Conservation (phyloP, 2,329 filamentous ascomycete genomes). For the Trichophyton mentagrophytes region DNA sequence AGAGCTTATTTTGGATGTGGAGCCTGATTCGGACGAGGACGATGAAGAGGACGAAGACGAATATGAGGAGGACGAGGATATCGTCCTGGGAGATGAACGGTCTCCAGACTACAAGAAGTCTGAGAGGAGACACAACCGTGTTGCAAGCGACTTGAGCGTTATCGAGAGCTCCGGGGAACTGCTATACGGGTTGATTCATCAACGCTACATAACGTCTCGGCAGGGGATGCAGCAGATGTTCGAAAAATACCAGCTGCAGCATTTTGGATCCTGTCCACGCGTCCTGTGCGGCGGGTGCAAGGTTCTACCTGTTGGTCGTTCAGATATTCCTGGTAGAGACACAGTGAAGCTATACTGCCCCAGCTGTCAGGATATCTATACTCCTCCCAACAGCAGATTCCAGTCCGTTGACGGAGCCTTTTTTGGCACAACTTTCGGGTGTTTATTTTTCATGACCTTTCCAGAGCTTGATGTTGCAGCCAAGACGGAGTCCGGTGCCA, state of each 20-base stretch:
- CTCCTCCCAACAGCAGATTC: conserved; percentile 91
- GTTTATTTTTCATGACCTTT: conserved; percentile 96
- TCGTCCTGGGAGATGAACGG: conserved; percentile 53
- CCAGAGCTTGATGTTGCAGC: conserved; percentile 76
- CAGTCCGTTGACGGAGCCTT: conserved; percentile 96
- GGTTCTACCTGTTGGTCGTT: conserved; percentile 83
- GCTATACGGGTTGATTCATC: conserved; percentile 95
- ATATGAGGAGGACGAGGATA: conserved; percentile 55
- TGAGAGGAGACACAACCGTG: conserved; percentile 68
- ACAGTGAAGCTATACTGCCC: conserved; percentile 98
- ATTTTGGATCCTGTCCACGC: conserved; percentile 92
- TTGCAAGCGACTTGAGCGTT: conserved; percentile 83
- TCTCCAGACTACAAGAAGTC: conserved; percentile 32
- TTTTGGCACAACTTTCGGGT: conserved; percentile 94
- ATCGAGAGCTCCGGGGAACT: conserved; percentile 98
- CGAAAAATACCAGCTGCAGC: conserved; percentile 93
- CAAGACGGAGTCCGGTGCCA: conserved; percentile 43
- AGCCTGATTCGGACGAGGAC: conserved; percentile 73
- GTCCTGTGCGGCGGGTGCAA: conserved; percentile 83
- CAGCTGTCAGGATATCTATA: conserved; percentile 91
- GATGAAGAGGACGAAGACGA: conserved; percentile 56
- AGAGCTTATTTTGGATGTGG: conserved; percentile 98
- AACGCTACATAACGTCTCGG: conserved; percentile 92
- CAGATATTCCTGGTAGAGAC: conserved; percentile 88
- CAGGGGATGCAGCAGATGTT: conserved; percentile 98